Evolutionary conservation across 1,284 basidiomycete genomes (phyloP).

Genomic region (Ceratobasidium sp.): DNA sequence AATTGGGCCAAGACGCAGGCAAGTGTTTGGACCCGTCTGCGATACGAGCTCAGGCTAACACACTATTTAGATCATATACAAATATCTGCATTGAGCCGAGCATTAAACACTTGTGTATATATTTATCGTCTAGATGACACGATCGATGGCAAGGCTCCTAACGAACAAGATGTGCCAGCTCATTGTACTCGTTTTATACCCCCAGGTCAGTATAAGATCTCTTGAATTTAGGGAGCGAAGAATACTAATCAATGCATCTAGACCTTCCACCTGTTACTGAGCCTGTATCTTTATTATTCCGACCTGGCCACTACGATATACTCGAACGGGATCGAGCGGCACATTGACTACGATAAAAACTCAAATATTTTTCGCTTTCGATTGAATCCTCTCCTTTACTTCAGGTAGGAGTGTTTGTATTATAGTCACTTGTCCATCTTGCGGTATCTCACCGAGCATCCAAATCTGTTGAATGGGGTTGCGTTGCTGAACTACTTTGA

Average conservation of each 20-base stretch:
- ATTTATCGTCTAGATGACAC: conserved; percentile 34
- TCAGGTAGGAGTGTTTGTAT: conserved; percentile 1
- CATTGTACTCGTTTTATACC: conserved; percentile 30
- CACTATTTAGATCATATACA: conserved; percentile 20
- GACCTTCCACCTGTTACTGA: conserved; percentile 1
- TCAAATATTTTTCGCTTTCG: conserved; percentile 17
- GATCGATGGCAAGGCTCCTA: conserved; percentile 14
- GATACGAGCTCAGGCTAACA: not conserved
- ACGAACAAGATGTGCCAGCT: conserved; percentile 11
- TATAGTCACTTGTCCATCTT: conserved; percentile 24
- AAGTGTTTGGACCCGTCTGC: not conserved
- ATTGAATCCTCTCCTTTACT: not conserved
- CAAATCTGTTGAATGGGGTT: conserved; percentile 8
- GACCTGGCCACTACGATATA: conserved; percentile 35
- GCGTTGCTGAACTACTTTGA: not conserved
- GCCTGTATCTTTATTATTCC: conserved; percentile 26
- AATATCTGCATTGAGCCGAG: conserved; percentile 34
- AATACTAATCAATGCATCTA: not conserved
- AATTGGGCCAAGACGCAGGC: conserved; percentile 24
- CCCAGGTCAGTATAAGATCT: not conserved
- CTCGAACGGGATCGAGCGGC: conserved; percentile 19
- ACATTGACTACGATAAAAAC: not conserved
- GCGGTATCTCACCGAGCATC: not conserved
- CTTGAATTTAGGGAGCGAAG: too few species aligned
- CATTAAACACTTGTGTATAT: conserved; percentile 13